phyloP scores from a whole-genome alignment of 768 basidiomycete species.

The Leccinum pellstonianum region DNA sequence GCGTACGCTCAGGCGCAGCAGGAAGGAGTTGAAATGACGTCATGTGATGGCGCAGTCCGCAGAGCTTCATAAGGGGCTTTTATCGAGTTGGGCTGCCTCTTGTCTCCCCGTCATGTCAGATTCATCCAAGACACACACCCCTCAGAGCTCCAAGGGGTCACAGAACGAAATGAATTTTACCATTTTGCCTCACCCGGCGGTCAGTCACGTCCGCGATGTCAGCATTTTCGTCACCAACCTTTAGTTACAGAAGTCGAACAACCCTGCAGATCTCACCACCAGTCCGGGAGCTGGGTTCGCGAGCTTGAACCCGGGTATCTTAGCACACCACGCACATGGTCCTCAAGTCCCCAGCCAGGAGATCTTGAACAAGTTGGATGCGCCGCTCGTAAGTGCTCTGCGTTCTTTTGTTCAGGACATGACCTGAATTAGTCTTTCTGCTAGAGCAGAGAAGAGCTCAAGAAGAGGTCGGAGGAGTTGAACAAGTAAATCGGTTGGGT shows the following conservation, averaged over 20 bases:
- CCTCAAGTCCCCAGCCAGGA: constrained; percentile 50
- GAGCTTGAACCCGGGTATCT: constrained; percentile 36
- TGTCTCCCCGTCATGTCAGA: constrained; percentile 15
- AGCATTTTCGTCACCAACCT: background rate
- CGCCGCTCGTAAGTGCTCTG: constrained; percentile 37
- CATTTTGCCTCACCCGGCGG: constrained; percentile 65
- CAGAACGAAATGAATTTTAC: constrained; percentile 42
- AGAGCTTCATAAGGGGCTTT: constrained; percentile 6
- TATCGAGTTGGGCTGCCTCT: background rate
- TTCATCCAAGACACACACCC: constrained; percentile 9
- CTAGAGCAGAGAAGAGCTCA: constrained; percentile 57
- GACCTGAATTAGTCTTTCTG: no score
- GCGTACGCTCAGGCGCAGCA: background rate
- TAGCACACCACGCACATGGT: constrained; percentile 49
- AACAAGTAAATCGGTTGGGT: constrained; percentile 34
- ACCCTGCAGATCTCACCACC: constrained; percentile 49
- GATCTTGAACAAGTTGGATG: constrained; percentile 43
- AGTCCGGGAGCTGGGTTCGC: constrained; percentile 39
- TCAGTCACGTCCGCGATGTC: constrained; percentile 26
- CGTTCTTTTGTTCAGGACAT: background rate
- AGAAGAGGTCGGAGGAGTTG: constrained; percentile 44
- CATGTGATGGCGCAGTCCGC: constrained; percentile 9
- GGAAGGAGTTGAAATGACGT: constrained; percentile 14
- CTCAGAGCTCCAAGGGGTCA: background rate
- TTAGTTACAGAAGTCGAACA: constrained; percentile 50